Evolutionary conservation across 2,329 filamentous ascomycete species (phyloP).

Genomic region (Colletotrichum spaethianum): DNA sequence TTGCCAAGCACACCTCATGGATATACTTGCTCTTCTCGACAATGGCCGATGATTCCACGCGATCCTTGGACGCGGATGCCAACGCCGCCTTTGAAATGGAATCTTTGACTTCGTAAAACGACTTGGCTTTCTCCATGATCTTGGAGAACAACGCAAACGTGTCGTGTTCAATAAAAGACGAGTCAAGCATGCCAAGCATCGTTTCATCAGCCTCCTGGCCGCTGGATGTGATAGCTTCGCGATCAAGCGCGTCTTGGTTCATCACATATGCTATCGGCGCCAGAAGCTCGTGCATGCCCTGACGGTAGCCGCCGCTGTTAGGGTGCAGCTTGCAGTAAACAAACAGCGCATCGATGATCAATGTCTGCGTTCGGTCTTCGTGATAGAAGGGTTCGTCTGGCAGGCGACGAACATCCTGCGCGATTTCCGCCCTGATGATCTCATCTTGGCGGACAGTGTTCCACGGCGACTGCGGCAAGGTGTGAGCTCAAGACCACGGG

Average conservation of each 20-base stretch:
- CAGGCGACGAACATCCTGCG: constrained; percentile 94
- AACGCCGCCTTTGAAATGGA: constrained; percentile 44
- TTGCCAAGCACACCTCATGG: constrained; percentile 84
- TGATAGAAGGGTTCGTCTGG: constrained; percentile 95
- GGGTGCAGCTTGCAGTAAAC: constrained; percentile 95
- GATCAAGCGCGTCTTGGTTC: constrained; percentile 83
- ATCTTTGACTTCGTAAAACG: constrained; percentile 84
- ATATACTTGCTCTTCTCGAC: constrained; percentile 89
- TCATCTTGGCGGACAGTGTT: constrained; percentile 89
- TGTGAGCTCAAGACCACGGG: constrained; percentile 43
- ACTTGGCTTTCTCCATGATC: constrained; percentile 89
- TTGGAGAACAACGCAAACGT: constrained; percentile 87
- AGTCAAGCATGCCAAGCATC: constrained; percentile 79
- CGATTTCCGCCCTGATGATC: constrained; percentile 86
- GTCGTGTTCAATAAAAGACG: constrained; percentile 87
- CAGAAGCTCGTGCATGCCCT: constrained; percentile 97
- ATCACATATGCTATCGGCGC: constrained; percentile 91
- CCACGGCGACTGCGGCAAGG: constrained; percentile 86
- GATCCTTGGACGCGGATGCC: constrained; percentile 43
- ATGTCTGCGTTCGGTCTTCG: constrained; percentile 80
- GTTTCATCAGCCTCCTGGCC: constrained; percentile 60
- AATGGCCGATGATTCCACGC: constrained; percentile 73
- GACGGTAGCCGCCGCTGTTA: constrained; percentile 88
- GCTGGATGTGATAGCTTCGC: constrained; percentile 50
- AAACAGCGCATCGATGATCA: constrained; percentile 91